phyloP scores from a whole-genome alignment of 441 rosid species.

The Francoa sonchifolia region DNA sequence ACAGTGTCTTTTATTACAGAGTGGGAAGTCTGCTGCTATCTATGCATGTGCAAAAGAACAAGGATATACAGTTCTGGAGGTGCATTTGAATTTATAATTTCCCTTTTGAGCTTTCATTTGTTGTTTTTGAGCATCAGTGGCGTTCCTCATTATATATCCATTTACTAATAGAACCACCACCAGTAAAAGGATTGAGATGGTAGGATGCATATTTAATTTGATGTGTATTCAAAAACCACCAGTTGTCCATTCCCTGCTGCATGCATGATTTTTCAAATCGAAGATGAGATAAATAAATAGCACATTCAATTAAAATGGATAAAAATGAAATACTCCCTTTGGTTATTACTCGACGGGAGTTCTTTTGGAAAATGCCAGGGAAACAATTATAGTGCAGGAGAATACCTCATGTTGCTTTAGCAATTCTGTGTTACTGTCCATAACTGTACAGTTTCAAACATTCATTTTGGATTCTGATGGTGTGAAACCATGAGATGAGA shows the following conservation, averaged over 20 bases:
- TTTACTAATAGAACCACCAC: neutral
- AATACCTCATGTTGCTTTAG: no score
- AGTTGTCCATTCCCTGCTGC: neutral
- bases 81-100: constrained; percentile 19
- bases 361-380: neutral
- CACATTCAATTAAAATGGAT: no score
- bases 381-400: no score
- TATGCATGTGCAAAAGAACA: constrained; percentile 91
- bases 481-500: neutral
- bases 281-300: no score
- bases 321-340: no score
- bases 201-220: neutral
- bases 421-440: no score
- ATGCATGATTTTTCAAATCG: neutral
- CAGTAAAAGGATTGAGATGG: neutral
- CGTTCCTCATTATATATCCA: neutral
- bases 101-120: constrained; percentile 8
- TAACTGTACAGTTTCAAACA: no score
- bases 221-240: neutral
- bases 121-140: neutral
- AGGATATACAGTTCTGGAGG: constrained; percentile 84
- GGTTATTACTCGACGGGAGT: neutral
- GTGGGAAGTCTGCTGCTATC: constrained; percentile 93
- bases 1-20: constrained; percentile 34
- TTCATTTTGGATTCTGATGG: neutral